A percentile compares a stretch with the other conserved stretches of the same genome.
Conservation (phyloP, 495 filamentous ascomycete species). For the Parmelia sp. region DNA sequence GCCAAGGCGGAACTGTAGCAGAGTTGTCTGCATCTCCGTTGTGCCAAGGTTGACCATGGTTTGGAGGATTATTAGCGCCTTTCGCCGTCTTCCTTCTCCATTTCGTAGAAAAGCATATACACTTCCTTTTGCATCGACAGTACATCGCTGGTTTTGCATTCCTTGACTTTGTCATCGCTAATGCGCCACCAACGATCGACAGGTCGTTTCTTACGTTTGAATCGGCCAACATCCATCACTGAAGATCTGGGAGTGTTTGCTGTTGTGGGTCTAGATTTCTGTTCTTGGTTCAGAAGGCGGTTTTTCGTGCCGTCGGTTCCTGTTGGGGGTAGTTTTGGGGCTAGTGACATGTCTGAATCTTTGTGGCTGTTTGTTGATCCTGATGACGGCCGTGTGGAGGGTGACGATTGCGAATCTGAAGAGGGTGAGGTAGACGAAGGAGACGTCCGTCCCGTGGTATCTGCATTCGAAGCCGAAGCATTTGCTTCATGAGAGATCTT, state of each 20-base stretch:
- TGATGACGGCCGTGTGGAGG: slow-evolving; percentile 26
- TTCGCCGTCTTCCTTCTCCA: slow-evolving; percentile 41
- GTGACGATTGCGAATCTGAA: slow-evolving; percentile 28
- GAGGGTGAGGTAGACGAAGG: slow-evolving; percentile 36
- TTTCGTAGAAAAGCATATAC: slow-evolving; percentile 92
- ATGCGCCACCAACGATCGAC: slow-evolving; percentile 92
- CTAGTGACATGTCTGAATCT: slow-evolving; percentile 1
- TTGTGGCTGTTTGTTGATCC: not conserved
- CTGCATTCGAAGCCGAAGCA: slow-evolving; percentile 18
- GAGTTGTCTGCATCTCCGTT: not conserved
- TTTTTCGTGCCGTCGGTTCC: not conserved
- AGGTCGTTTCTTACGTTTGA: slow-evolving; percentile 46
- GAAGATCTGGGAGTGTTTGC: slow-evolving; percentile 17
- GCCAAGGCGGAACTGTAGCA: not conserved
- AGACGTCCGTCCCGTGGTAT: not conserved
- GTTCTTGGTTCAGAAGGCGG: slow-evolving; percentile 2
- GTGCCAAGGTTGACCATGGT: no score
- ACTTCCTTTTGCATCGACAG: slow-evolving; percentile 91
- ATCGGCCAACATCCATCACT: slow-evolving; percentile 10
- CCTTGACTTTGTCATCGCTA: slow-evolving; percentile 94
- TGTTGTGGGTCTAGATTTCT: slow-evolving; percentile 3
- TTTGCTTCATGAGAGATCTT: slow-evolving; percentile 13
- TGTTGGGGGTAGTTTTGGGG: not conserved
- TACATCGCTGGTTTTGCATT: slow-evolving; percentile 85
- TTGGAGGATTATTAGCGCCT: not conserved